phyloP scores from a whole-genome alignment of 257 asterid species.

The Nicotiana undulata region DNA sequence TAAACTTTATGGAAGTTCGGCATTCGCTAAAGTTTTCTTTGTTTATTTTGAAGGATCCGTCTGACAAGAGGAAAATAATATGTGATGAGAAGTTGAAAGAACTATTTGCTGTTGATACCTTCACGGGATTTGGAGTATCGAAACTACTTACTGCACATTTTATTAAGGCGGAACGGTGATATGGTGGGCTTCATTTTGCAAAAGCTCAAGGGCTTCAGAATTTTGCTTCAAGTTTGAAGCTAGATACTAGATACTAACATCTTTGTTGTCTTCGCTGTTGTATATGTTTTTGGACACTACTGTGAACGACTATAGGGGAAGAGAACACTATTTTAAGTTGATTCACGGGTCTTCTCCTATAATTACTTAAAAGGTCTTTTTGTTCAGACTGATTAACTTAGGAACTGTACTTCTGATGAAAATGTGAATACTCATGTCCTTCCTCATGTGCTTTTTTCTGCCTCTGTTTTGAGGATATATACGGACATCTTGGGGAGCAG shows the following conservation, averaged over 20 bases:
- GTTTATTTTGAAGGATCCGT: slow-evolving; percentile 67
- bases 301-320: neutral
- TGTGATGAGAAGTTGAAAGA: slow-evolving; percentile 95
- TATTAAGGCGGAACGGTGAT: slow-evolving; percentile 55
- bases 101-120: slow-evolving; percentile 65
- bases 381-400: neutral
- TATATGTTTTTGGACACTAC: slow-evolving; percentile 1
- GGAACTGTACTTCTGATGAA: slow-evolving; percentile 1
- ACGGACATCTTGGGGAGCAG: neutral
- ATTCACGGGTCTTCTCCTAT: neutral
- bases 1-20: neutral
- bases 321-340: neutral
- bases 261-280: neutral
- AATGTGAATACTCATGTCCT: slow-evolving; percentile 1
- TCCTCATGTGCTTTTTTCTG: neutral
- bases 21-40: neutral
- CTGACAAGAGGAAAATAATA: slow-evolving; percentile 73
- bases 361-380: neutral
- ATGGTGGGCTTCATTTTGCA: slow-evolving; percentile 14
- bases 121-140: slow-evolving; percentile 56
- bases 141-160: slow-evolving; percentile 59
- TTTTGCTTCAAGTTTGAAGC: slow-evolving; percentile 24
- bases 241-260: slow-evolving; percentile 21
- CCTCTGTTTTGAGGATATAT: neutral
- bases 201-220: slow-evolving; percentile 18